Conservation (phyloP, 371 early-diverging fungal genomes). For the Parasitella parasitica region DNA sequence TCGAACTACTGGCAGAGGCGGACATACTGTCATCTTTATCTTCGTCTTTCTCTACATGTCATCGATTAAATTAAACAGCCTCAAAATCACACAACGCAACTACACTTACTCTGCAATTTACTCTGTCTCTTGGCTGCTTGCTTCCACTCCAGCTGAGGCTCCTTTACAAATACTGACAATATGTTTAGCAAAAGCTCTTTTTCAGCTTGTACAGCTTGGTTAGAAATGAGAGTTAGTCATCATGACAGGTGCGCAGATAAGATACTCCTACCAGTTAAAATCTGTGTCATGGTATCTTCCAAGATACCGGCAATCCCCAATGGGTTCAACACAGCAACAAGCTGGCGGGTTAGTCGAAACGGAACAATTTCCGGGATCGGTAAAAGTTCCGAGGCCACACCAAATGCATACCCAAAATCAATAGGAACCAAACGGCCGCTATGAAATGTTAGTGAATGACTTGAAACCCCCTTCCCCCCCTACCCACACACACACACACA, state of each 20-base stretch:
- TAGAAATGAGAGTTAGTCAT: background rate
- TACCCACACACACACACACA: background rate
- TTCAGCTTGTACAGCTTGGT: slow-evolving; percentile 49
- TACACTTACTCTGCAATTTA: slow-evolving; percentile 58
- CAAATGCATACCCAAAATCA: slow-evolving; percentile 81
- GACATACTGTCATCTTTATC: background rate
- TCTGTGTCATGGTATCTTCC: slow-evolving; percentile 56
- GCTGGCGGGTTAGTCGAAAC: slow-evolving; percentile 63
- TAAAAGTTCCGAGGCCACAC: slow-evolving; percentile 68
- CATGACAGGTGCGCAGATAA: background rate
- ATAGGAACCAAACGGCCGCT: slow-evolving; percentile 66
- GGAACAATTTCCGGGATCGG: slow-evolving; percentile 73
- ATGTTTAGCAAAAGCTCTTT: slow-evolving; percentile 58
- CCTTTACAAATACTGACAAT: slow-evolving; percentile 73
- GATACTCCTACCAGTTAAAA: slow-evolving; percentile 43
- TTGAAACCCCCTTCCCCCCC: too few species aligned
- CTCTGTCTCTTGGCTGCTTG: slow-evolving; percentile 64
- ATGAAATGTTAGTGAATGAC: too few species aligned
- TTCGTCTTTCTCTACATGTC: background rate
- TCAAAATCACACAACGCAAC: too few species aligned
- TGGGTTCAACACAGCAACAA: slow-evolving; percentile 56
- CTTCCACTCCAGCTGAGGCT: slow-evolving; percentile 61
- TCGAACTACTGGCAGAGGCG: background rate
- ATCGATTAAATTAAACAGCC: background rate
- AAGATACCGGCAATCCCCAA: slow-evolving; percentile 56